Evolutionary conservation across 352 stramenopile genomes (phyloP).

Genomic region (Lagenidium sp.): DNA sequence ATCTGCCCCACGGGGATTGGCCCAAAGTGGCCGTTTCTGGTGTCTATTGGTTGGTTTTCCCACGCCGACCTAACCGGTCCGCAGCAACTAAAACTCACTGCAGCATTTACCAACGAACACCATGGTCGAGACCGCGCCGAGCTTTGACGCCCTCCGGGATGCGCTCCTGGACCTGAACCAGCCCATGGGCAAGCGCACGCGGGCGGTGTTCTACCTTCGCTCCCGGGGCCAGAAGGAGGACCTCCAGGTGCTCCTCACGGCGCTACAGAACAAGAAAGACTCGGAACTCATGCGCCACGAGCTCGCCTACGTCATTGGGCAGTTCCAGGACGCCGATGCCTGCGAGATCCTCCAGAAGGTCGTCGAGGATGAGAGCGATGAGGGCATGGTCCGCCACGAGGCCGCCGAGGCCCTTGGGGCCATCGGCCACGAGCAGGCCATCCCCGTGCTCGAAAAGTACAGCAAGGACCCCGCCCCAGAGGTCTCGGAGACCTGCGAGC

Average conservation of each 20-base stretch:
- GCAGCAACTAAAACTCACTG: neutral
- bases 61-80: too few species aligned
- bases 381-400: conserved; percentile 91
- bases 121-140: conserved; percentile 26
- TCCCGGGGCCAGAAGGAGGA: conserved; percentile 72
- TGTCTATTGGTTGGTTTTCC: conserved; percentile 20
- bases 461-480: conserved; percentile 71
- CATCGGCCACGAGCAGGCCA: conserved; percentile 83
- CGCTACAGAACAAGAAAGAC: conserved; percentile 78
- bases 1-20: conserved; percentile 10
- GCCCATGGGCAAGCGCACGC: conserved; percentile 86
- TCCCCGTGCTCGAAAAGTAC: conserved; percentile 85
- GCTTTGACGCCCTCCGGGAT: conserved; percentile 46
- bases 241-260: conserved; percentile 64
- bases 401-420: conserved; percentile 95
- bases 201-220: conserved; percentile 89
- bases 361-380: conserved; percentile 81
- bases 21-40: conserved; percentile 1
- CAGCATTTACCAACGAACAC: neutral
- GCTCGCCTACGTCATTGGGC: conserved; percentile 97
- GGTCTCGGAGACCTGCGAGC: conserved; percentile 92
- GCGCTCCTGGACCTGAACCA: conserved; percentile 74
- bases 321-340: conserved; percentile 91
- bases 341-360: conserved; percentile 71
- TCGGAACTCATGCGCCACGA: conserved; percentile 97